Base-by-base conservation (phyloP, 202 grass and related monocot genomes). In the Zizania palustris region DNA sequence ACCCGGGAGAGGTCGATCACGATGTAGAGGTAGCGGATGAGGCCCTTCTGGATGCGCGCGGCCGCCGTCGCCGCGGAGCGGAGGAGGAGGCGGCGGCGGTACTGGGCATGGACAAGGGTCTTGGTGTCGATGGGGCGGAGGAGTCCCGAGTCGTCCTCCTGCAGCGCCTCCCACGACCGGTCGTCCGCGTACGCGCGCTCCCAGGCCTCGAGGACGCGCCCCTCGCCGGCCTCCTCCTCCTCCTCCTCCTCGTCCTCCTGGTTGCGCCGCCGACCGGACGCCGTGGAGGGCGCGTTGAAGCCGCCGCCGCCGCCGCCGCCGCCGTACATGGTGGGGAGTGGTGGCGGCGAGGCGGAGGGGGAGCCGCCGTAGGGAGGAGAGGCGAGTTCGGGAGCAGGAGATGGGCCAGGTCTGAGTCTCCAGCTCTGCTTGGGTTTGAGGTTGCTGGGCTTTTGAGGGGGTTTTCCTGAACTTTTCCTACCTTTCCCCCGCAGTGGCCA, bases 161-260 rank as follows among this genome's bases (percentile, higher is more conserved):
- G 92, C 82, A 99, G 82, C 71, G 86, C 78, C 81, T 99, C 96
- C 96, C 96, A 99, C 69, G 96, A 99, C 6, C 96, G 85, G 57
- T 99, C 96, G 85, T 99, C 92, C 42, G 96, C 92, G 83, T 99
- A 99, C n/a, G 96, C 89, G 28, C 92, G 92, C 87, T 93, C 92
- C 96, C 96, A 96, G 13, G 92, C 89, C 57, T 99, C 91, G 62
- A 86, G 80, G 36, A 83, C 87, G 39, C 83, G 72, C 41, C 81
- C 89, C 51, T 86, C 85, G 11, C 81, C 82, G 43, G 69, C 72
- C 36, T 95, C 95, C 4, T 90, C 87, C 14, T 94, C 95, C 0
- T 97, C 95, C 0, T 94, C 89, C 0, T 90, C 91, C 0, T 88
- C 78, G 1, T 71, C 89, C 10, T 69, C 82, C 54, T 80, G 76